phyloP scores from a whole-genome alignment of 495 filamentous ascomycete species.

The Trichoderma reesei region DNA sequence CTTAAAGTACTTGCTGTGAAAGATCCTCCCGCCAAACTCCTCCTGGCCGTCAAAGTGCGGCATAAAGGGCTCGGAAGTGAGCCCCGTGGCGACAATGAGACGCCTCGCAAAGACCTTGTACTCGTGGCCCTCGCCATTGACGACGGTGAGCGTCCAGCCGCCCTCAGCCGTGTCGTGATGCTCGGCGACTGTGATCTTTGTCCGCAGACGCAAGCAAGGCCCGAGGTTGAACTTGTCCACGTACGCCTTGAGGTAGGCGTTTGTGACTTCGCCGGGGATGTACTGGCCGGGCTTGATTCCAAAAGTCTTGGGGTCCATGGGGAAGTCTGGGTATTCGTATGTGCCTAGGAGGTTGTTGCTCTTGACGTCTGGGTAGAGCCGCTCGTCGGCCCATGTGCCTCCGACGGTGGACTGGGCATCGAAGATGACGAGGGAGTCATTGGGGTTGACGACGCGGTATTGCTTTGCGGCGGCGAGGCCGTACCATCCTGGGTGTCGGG shows the following conservation, averaged over 20 bases:
- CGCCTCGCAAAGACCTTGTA: conserved; percentile 19
- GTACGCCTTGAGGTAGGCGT: conserved; percentile 57
- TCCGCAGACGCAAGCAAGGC: conserved; percentile 42
- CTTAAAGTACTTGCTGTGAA: conserved; percentile 52
- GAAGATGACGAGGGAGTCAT: conserved; percentile 27
- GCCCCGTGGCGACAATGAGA: conserved; percentile 29
- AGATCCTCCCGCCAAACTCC: conserved; percentile 40
- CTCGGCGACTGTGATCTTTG: conserved; percentile 43
- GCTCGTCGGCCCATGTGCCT: conserved; percentile 58
- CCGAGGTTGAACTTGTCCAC: conserved; percentile 48
- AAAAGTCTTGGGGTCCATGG: conserved; percentile 51
- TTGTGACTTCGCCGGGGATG: conserved; percentile 56
- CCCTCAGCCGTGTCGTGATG: conserved; percentile 28
- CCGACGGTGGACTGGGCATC: conserved; percentile 42
- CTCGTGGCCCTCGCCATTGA: conserved; percentile 13
- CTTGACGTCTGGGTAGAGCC: conserved; percentile 57
- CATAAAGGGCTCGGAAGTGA: conserved; percentile 30
- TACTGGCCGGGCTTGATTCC: conserved; percentile 54
- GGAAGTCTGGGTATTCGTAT: conserved; percentile 65
- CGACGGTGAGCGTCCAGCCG: conserved; percentile 33
- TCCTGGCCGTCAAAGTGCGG: conserved; percentile 29
- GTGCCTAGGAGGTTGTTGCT: conserved; percentile 52
- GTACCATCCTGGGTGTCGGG: conserved; percentile 24
- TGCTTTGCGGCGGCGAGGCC: conserved; percentile 35
- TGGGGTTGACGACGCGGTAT: conserved; percentile 31